A percentile compares a stretch with the other conserved stretches of the same genome.
Conservation (phyloP, 73 alveolate species). For the Tetrahymena elliotti region DNA sequence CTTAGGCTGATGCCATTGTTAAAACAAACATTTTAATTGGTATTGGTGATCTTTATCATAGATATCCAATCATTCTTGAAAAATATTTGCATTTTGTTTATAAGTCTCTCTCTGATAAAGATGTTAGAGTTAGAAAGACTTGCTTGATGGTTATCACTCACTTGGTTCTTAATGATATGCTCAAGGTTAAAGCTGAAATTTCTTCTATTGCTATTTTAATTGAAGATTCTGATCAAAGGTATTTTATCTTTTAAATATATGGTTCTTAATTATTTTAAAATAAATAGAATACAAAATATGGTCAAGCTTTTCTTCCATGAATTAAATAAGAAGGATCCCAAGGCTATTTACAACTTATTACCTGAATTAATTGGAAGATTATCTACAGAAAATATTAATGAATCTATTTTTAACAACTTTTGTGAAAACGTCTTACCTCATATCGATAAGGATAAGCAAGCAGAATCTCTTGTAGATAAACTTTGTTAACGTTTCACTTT, state of each 20-base stretch:
- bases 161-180: slow-evolving; percentile 85
- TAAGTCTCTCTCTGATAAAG: slow-evolving; percentile 54
- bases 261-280: not conserved
- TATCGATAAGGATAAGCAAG: slow-evolving; percentile 80
- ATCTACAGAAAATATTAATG: slow-evolving; percentile 43
- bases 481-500: slow-evolving; percentile 54
- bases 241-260: not conserved
- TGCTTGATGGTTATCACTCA: slow-evolving; percentile 85
- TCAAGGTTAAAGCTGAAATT: slow-evolving; percentile 81
- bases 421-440: slow-evolving; percentile 63
- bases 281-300: slow-evolving; percentile 45
- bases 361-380: slow-evolving; percentile 81
- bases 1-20: slow-evolving; percentile 58
- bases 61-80: slow-evolving; percentile 76
- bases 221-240: slow-evolving; percentile 53
- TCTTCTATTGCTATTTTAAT: slow-evolving; percentile 72
- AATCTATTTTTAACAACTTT: slow-evolving; percentile 56
- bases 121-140: slow-evolving; percentile 61
- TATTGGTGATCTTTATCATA: slow-evolving; percentile 77
- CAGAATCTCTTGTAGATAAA: slow-evolving; percentile 70
- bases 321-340: slow-evolving; percentile 70
- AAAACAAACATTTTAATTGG: slow-evolving; percentile 69
- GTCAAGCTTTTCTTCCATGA: slow-evolving; percentile 59
- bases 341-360: slow-evolving; percentile 75
- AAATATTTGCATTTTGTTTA: slow-evolving; percentile 53